phyloP scores from a whole-genome alignment of 2,329 filamentous ascomycete genomes.

The Tolypocladium amazonense region DNA sequence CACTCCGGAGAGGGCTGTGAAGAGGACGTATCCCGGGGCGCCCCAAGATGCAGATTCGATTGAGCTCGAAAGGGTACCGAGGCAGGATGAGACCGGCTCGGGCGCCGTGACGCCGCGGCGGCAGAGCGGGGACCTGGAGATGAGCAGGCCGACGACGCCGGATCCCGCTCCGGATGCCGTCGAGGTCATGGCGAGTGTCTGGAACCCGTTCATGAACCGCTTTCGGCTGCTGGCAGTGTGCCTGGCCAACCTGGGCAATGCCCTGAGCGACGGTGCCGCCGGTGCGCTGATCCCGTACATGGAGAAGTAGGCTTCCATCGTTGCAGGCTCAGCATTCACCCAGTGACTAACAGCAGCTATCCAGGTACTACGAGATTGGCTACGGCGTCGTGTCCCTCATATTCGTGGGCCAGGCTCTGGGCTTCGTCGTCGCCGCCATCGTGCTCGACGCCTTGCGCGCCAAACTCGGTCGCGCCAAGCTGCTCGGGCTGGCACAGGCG shows the following conservation, averaged over 20 bases:
- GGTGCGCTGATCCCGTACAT: constrained; percentile 77
- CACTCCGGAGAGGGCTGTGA: constrained; percentile 23
- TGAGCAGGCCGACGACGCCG: constrained; percentile 41
- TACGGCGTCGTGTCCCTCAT: constrained; percentile 74
- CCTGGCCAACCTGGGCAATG: constrained; percentile 56
- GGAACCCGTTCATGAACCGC: constrained; percentile 55
- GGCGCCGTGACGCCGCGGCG: constrained; percentile 3
- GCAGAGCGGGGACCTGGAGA: constrained; percentile 32
- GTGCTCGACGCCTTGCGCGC: constrained; percentile 53
- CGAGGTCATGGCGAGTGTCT: constrained; percentile 44
- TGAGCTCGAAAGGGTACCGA: constrained; percentile 15
- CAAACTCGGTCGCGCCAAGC: constrained; percentile 54
- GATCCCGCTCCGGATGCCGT: constrained; percentile 22
- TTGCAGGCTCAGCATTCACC: neutral
- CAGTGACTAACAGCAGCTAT: neutral
- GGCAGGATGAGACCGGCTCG: constrained; percentile 1
- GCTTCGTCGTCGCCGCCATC: constrained; percentile 64
- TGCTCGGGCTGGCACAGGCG: constrained; percentile 47
- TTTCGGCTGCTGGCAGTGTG: constrained; percentile 57
- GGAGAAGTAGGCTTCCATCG: constrained; percentile 37
- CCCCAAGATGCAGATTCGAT: constrained; percentile 19
- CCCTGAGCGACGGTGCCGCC: constrained; percentile 63
- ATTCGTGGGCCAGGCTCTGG: constrained; percentile 67
- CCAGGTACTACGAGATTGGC: constrained; percentile 57
- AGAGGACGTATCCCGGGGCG: constrained; percentile 27